Evolutionary conservation across 768 basidiomycete genomes (phyloP).

Genomic region (Kwoniella shandongensis): DNA sequence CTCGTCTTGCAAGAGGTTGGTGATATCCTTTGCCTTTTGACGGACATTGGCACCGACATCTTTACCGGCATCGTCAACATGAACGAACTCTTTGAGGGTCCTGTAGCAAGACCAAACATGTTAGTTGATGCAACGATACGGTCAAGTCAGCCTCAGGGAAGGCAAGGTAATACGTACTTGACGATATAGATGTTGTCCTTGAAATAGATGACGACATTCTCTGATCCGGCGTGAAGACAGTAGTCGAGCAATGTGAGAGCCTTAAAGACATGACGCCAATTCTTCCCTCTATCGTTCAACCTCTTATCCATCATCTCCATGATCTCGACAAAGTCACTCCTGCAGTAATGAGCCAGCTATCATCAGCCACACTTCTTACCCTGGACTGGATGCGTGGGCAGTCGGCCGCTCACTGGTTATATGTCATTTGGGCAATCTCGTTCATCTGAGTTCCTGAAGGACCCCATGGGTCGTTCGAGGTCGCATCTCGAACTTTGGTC

Average conservation of each 20-base stretch:
- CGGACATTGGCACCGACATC: constrained; percentile 89
- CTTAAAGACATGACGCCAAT: constrained; percentile 99
- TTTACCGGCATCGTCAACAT: constrained; percentile 88
- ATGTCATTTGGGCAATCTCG: constrained; percentile 93
- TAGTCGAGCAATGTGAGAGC: constrained; percentile 94
- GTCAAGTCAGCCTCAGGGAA: no score
- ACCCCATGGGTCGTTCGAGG: constrained; percentile 97
- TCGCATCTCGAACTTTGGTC: constrained; percentile 92
- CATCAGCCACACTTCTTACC: background rate
- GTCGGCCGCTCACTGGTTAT: constrained; percentile 77
- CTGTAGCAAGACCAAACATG: constrained; percentile 31
- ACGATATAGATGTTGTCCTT: constrained; percentile 94
- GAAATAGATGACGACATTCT: constrained; percentile 98
- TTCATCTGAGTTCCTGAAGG: constrained; percentile 98
- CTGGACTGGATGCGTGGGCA: background rate
- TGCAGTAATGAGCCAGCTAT: constrained; percentile 30
- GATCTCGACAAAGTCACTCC: constrained; percentile 96
- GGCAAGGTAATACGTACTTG: constrained; percentile 61
- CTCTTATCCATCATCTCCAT: constrained; percentile 99
- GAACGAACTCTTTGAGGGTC: constrained; percentile 97
- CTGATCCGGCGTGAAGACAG: constrained; percentile 90
- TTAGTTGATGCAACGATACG: no score
- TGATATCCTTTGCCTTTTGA: constrained; percentile 85
- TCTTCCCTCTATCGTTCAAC: constrained; percentile 93
- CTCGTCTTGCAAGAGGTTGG: constrained; percentile 85